phyloP scores from a whole-genome alignment of 768 basidiomycete species.

The Serendipita indica region DNA sequence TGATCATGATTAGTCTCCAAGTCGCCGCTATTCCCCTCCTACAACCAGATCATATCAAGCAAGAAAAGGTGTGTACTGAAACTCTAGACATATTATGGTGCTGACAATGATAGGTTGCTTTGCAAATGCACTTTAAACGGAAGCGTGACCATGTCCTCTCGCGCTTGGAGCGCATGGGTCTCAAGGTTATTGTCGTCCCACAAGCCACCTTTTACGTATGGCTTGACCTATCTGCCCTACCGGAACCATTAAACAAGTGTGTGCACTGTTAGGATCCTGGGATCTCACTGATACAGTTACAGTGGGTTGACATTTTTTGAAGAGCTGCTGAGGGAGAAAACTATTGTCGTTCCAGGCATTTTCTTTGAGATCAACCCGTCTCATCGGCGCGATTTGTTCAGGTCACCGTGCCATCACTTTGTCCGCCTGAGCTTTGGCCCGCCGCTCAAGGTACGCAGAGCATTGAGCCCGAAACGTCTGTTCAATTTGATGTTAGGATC shows the following conservation, averaged over 20 bases:
- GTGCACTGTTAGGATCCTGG: constrained; percentile 5
- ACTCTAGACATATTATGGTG: background rate
- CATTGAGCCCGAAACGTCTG: background rate
- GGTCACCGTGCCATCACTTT: constrained; percentile 81
- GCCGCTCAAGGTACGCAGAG: constrained; percentile 46
- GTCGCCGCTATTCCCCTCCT: constrained; percentile 76
- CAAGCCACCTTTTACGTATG: constrained; percentile 87
- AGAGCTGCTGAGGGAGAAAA: constrained; percentile 78
- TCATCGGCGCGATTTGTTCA: constrained; percentile 74
- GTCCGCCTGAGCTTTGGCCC: constrained; percentile 80
- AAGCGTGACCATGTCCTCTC: constrained; percentile 84
- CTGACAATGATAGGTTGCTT: constrained; percentile 37
- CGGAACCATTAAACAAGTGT: constrained; percentile 71
- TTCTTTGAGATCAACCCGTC: constrained; percentile 27
- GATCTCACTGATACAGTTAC: background rate
- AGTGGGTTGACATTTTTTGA: constrained; percentile 64
- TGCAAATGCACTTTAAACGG: constrained; percentile 79
- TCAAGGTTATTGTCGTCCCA: constrained; percentile 65
- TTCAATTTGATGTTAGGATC: background rate
- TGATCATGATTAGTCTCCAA: constrained; percentile 42
- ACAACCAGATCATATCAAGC: constrained; percentile 47
- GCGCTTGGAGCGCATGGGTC: constrained; percentile 61
- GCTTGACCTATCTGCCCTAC: constrained; percentile 70
- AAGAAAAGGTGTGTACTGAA: constrained; percentile 42
- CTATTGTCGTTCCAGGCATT: constrained; percentile 72